These are phyloP conservation scores for Toxicodendron radicans DNA, from an alignment of 345 rosid genomes.

Conservation along the genomic window DNA sequence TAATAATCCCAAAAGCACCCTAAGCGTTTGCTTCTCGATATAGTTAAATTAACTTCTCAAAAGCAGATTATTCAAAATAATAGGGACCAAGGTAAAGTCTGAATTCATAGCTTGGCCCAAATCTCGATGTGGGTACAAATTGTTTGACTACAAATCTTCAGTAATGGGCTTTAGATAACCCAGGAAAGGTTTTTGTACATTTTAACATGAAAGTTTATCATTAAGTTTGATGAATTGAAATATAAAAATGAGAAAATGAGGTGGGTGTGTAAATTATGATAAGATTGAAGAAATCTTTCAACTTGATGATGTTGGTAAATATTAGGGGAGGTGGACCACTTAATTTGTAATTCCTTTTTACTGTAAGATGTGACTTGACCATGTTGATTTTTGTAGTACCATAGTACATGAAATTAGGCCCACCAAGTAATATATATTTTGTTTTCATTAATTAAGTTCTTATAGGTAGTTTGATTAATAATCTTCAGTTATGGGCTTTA, in stretches of 20 bases:
- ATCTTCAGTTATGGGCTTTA: too few relatives aligned
- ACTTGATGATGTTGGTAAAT: conserved; percentile 1
- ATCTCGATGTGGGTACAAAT: neutral
- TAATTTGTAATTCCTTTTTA: conserved; percentile 17
- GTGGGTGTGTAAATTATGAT: neutral
- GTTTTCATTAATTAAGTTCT: too few relatives aligned
- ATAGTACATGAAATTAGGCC: conserved; percentile 22
- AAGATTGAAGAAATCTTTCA: conserved; percentile 17
- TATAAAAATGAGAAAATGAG: neutral
- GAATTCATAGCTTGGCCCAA: neutral
- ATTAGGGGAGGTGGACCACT: conserved; percentile 29
- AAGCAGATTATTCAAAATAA: too few relatives aligned
- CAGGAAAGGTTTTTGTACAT: too few relatives aligned
- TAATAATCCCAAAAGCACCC: too few relatives aligned
- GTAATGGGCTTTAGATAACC: too few relatives aligned
- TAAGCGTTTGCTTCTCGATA: too few relatives aligned
- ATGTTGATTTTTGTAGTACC: conserved; percentile 17
- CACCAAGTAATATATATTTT: too few relatives aligned
- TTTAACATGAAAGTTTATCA: too few relatives aligned
- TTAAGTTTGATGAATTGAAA: too few relatives aligned
- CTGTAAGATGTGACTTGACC: conserved; percentile 52
- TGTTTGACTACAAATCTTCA: neutral
- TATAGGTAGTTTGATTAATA: too few relatives aligned
- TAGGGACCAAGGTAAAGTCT: neutral
- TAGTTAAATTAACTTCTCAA: too few relatives aligned